Evolutionary conservation across 129 eudicot genomes (phyloP).

Genomic region (Flaveria ramosissima): DNA sequence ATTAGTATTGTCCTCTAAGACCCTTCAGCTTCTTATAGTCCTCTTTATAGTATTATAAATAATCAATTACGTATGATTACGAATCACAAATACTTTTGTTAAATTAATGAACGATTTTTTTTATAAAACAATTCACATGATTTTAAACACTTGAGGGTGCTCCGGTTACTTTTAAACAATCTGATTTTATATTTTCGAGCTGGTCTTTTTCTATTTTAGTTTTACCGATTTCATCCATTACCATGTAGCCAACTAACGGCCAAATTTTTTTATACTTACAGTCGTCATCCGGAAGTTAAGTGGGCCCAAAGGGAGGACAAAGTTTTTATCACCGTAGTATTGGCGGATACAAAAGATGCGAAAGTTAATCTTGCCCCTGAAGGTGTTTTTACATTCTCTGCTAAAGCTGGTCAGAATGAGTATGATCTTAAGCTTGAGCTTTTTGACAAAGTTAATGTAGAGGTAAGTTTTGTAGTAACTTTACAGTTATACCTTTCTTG

Average conservation of each 20-base stretch:
- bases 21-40: too few relatives aligned
- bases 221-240: not conserved
- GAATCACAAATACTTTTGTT: not conserved
- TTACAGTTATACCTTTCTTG: not conserved
- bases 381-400: constrained; percentile 76
- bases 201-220: not conserved
- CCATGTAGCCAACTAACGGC: not conserved
- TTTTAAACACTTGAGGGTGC: not conserved
- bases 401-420: constrained; percentile 55
- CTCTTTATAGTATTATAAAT: not conserved
- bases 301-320: constrained; percentile 95
- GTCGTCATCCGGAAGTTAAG: constrained; percentile 91
- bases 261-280: constrained; percentile 26
- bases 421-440: constrained; percentile 81
- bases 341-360: constrained; percentile 79
- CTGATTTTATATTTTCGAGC: not conserved
- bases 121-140: not conserved
- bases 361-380: constrained; percentile 85
- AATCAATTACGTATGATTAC: not conserved
- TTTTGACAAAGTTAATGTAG: constrained; percentile 77
- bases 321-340: constrained; percentile 65
- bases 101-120: not conserved
- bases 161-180: not conserved
- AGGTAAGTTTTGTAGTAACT: constrained; percentile 40
- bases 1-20: not conserved